Evolutionary conservation across 2,329 filamentous ascomycete species (phyloP), one percentile per base, ranked within the genome.

Genomic region (Fusarium napiforme): DNA sequence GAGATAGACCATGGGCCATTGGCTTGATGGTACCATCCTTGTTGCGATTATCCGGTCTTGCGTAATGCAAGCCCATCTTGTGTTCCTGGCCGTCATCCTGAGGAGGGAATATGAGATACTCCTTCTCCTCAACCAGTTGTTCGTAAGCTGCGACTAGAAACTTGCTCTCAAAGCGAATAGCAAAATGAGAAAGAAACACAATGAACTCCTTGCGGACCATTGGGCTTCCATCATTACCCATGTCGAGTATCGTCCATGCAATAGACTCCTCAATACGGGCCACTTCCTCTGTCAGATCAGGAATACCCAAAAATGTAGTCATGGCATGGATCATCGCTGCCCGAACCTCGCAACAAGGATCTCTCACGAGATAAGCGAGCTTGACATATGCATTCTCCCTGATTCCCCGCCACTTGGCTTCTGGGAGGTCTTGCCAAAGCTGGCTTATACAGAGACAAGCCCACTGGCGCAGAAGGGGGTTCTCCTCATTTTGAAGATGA

Each of bases 381-480:
- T 94, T 93, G 57, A 92, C 87, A 62, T 95, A 95, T 4, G 95
- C 96, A 74, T 93, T 92, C 79, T 95, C 94, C 52, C 94, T 88
- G 69, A 98, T 97, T n/a, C 94, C 96, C 75, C 93, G 90, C 93
- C 96, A 98, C 81, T 98, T 98, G 2, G 95, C 96, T 79, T 98
- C 95, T 3, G 95, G 91, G 59, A 95, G 93, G 77, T 97, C 93
- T 73, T 92, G 89, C 95, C 96, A 98, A 28, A 99, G 87, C 85
- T 98, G 96, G 80, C 96, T 97, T 70, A 99, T 90, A 82, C 96
- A 98, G 14, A 99, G 87, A 79, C 95, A 97, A 23, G 95, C 95
- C 95, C 96, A 99, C 81, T 99, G 96, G 43, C 96, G 89, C 53
- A 99, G 85, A 15, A 99, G 85, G 4, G 94, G 93, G 74, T 97